Evolutionary conservation across 176 grass and related monocot species (phyloP).

Genomic region (Rhynchospora breviuscula): DNA sequence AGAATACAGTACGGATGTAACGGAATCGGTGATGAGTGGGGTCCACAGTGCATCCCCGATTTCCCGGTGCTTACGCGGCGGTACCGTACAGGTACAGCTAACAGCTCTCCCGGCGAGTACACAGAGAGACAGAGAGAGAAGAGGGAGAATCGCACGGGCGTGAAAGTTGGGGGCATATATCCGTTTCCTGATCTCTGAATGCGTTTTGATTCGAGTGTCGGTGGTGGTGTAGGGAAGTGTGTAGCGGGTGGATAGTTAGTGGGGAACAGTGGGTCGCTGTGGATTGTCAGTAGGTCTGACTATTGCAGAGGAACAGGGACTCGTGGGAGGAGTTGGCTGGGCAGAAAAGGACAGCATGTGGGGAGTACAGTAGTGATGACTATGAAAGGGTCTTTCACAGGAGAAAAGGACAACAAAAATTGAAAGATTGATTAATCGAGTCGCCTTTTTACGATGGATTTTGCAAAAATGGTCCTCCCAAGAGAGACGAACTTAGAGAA

Average conservation of each 20-base stretch:
- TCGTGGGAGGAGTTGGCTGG: not conserved
- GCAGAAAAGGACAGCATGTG: conserved; percentile 18
- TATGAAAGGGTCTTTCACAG: not conserved
- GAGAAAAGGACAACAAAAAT: not conserved
- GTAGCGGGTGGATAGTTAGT: not conserved
- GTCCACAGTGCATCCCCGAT: not conserved
- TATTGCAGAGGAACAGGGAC: conserved; percentile 5
- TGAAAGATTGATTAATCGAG: not conserved
- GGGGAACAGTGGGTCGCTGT: not conserved
- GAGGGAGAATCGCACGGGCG: conserved; percentile 8
- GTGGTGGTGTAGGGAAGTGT: not conserved
- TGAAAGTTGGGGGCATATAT: conserved; percentile 20
- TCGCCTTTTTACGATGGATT: not conserved
- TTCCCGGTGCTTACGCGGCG: conserved; percentile 5
- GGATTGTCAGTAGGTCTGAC: not conserved
- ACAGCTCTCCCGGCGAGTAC: not conserved
- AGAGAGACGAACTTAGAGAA: not conserved
- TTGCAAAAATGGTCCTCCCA: not conserved
- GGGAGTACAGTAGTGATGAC: conserved; percentile 2
- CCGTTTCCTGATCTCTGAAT: not conserved
- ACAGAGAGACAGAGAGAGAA: not conserved
- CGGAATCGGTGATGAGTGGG: not conserved
- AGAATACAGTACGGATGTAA: not conserved
- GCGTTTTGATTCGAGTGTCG: not conserved
- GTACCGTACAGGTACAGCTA: not conserved